Percentiles rank a stretch among this genome's conserved stretches.
Evolutionary conservation across 129 eudicot genomes (phyloP).

Genomic region (Cynara cardunculus): DNA sequence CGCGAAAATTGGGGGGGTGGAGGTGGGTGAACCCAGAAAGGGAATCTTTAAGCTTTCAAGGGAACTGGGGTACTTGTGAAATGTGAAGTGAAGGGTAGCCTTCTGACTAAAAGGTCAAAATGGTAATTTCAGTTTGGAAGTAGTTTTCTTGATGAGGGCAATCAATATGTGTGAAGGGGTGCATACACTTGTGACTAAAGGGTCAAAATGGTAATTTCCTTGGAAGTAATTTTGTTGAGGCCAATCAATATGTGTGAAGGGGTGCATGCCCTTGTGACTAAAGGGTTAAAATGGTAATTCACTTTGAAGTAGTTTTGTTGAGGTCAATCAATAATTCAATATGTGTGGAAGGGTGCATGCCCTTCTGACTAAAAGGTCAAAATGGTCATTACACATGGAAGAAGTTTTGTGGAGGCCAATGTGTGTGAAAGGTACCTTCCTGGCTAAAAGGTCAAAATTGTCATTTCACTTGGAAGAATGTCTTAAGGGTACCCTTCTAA

Average conservation of each 20-base stretch:
- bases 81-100: no score
- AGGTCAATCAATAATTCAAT: background rate
- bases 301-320: background rate
- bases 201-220: constrained; percentile 15
- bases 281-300: background rate
- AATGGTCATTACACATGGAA: background rate
- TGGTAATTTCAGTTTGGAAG: constrained; percentile 7
- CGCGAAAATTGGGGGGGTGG: constrained; percentile 31
- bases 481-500: background rate
- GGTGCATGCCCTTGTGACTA: background rate
- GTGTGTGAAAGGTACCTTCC: background rate
- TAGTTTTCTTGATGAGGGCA: background rate
- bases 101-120: constrained; percentile 9
- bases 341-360: background rate
- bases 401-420: no score
- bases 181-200: background rate
- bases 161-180: background rate
- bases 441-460: background rate
- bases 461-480: background rate
- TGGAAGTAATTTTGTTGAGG: background rate
- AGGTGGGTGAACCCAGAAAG: background rate
- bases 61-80: background rate
- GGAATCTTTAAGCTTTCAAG: constrained; percentile 20
- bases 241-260: background rate
- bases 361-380: background rate